Percentiles rank a stretch among this genome's conserved stretches.
Evolutionary conservation across 305 asterid species (phyloP).

Genomic region (Euphrasia arctica): DNA sequence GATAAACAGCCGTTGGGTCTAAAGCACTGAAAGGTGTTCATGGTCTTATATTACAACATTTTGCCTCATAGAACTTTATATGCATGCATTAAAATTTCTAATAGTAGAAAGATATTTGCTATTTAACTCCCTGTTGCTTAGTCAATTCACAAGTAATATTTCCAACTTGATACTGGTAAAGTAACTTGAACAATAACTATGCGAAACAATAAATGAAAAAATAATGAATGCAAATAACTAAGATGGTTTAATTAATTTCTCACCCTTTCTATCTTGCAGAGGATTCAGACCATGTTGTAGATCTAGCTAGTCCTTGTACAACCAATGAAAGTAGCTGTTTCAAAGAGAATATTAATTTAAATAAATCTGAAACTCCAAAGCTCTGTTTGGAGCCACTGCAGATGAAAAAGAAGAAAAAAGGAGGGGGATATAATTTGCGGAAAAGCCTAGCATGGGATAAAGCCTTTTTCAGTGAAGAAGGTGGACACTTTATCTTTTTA

Average conservation of each 20-base stretch:
- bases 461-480: conserved; percentile 95
- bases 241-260: conserved; percentile 23
- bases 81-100: background rate
- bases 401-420: conserved; percentile 86
- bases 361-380: conserved; percentile 53
- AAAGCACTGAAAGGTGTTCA: background rate
- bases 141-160: conserved; percentile 3
- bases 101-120: conserved; percentile 4
- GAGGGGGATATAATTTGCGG: conserved; percentile 68
- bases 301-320: conserved; percentile 37
- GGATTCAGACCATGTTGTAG: conserved; percentile 31
- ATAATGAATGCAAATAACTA: conserved; percentile 10
- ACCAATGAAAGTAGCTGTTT: conserved; percentile 42
- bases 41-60: conserved; percentile 1
- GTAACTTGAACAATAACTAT: no score
- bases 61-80: conserved; percentile 6
- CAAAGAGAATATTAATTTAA: conserved; percentile 58
- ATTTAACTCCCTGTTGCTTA: background rate
- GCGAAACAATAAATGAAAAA: conserved; percentile 2
- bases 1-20: background rate
- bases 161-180: no score
- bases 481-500: conserved; percentile 32
- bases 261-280: conserved; percentile 34
- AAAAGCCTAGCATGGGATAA: conserved; percentile 95
- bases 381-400: conserved; percentile 69